A percentile compares a stretch with the other conserved stretches of the same genome.
phyloP scores from a whole-genome alignment of 2,329 filamentous ascomycete species.

The Hypoxylon sp. region DNA sequence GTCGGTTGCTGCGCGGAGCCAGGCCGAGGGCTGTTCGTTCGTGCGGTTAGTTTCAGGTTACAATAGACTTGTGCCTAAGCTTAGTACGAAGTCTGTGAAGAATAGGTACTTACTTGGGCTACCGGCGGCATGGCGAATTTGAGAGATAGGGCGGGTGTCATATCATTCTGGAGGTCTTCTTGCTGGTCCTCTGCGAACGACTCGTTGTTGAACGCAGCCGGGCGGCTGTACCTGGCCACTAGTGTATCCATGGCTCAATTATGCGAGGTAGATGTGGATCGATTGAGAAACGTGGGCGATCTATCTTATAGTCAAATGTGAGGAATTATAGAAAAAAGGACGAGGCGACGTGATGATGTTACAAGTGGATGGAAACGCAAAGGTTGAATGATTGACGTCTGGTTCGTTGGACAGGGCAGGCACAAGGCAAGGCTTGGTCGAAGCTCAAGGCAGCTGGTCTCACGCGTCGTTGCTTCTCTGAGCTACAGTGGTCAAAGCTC shows the following conservation, averaged over 20 bases:
- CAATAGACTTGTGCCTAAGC: no score
- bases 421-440: conserved; percentile 13
- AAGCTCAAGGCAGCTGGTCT: conserved; percentile 54
- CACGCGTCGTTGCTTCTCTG: conserved; percentile 48
- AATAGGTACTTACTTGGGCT: conserved; percentile 77
- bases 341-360: conserved; percentile 37
- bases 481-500: conserved; percentile 34
- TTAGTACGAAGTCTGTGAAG: conserved; percentile 6
- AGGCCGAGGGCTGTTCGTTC: conserved; percentile 80
- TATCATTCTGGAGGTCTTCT: conserved; percentile 78
- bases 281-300: conserved; percentile 2
- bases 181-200: conserved; percentile 80
- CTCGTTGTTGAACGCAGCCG: conserved; percentile 80
- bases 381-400: conserved; percentile 39
- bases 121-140: conserved; percentile 97
- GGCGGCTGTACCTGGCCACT: conserved; percentile 90
- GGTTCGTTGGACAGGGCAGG: conserved; percentile 15
- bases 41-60: neutral
- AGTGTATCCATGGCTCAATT: conserved; percentile 83
- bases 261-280: neutral
- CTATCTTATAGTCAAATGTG: conserved; percentile 25
- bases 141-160: conserved; percentile 83
- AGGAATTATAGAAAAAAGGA: conserved; percentile 11
- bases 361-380: conserved; percentile 26
- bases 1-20: conserved; percentile 97